Conservation (phyloP, 73 alveolate species). For the Paramecium caudatum region DNA sequence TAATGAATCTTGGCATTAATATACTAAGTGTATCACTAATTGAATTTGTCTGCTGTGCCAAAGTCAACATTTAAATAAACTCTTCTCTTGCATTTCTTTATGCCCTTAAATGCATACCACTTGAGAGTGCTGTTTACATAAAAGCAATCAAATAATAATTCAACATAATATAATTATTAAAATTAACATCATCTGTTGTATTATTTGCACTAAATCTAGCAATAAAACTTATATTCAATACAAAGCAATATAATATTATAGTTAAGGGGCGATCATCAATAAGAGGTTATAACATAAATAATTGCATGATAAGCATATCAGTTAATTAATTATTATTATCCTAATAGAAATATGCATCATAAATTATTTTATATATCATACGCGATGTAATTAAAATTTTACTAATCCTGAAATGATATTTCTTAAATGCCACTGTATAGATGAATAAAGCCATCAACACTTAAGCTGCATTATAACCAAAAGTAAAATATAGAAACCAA, state of each 20-base stretch:
- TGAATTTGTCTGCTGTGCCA: slow-evolving; percentile 22
- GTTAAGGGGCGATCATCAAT: slow-evolving; percentile 50
- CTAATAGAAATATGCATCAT: slow-evolving; percentile 49
- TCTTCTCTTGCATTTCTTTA: slow-evolving; percentile 42
- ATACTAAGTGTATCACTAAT: slow-evolving; percentile 71
- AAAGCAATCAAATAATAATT: slow-evolving; percentile 45
- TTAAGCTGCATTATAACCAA: slow-evolving; percentile 21
- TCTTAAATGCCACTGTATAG: not conserved
- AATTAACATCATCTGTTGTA: not conserved
- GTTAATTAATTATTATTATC: slow-evolving; percentile 26
- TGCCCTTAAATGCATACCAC: slow-evolving; percentile 10
- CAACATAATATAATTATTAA: slow-evolving; percentile 32
- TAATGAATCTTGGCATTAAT: slow-evolving; percentile 77
- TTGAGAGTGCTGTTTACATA: slow-evolving; percentile 2
- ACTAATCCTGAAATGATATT: slow-evolving; percentile 18
- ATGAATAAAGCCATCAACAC: slow-evolving; percentile 3
- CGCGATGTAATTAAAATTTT: slow-evolving; percentile 31
- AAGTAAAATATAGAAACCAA: slow-evolving; percentile 53
- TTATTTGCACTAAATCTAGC: slow-evolving; percentile 47
- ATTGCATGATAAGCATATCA: slow-evolving; percentile 55
- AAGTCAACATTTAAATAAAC: not conserved
- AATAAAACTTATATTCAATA: slow-evolving; percentile 8
- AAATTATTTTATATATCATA: slow-evolving; percentile 22
- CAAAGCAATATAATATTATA: slow-evolving; percentile 20
- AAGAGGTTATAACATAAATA: slow-evolving; percentile 53